Base-by-base conservation (phyloP, 2,329 filamentous ascomycete genomes). In the Colletotrichum orchidophilum region DNA sequence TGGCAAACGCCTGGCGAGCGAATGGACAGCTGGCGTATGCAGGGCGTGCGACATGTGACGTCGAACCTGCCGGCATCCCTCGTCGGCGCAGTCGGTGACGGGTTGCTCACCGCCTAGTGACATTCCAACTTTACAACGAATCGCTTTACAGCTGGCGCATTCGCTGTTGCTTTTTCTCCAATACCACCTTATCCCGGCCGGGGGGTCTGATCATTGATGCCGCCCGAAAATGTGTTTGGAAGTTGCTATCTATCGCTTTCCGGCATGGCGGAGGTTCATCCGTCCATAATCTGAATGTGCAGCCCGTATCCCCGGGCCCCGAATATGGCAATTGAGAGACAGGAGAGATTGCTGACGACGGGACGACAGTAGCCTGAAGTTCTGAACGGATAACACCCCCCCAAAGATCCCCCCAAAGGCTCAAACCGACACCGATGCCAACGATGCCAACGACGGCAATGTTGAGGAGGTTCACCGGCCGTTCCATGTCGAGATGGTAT, bases 101-200 rank as follows among this genome's bases (percentile, higher is more conserved):
- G 65, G 57, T 49, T 26, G 31, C 42, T 71, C 68, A 71, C 68
- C 68, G 68, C 64, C 64, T 71, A 63, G 58, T 71, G 68, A 71
- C 68, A 71, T 71, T 68, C 39, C 58, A 31, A 53, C n/a, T 15
- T 24, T 7, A 33, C 42, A 50, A 6, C 59, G 29, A 33, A 62
- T 62, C 59, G 46, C 18, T n/a, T n/a, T 21, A 21, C 57, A 52
- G 59, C 46, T 33, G 29, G n/a, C 2, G 5, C 39, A 31, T 31
- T 67, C 26, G 42, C 52, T 35, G 26, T 31, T 42, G 39, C 39
- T 35, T 18, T 33, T 27, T 39, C 24, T 39, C 39, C 18, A 27
- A 65, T 12, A 24, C 63, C 68, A 71, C 57, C 31, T 33, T 21
- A 63, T 58, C 68, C 63, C 42, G 42, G 52, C 49, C 64, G 39